These are phyloP conservation scores for Blastocystis sp. DNA, from an alignment of 352 stramenopile genomes.

Conservation along the genomic window DNA sequence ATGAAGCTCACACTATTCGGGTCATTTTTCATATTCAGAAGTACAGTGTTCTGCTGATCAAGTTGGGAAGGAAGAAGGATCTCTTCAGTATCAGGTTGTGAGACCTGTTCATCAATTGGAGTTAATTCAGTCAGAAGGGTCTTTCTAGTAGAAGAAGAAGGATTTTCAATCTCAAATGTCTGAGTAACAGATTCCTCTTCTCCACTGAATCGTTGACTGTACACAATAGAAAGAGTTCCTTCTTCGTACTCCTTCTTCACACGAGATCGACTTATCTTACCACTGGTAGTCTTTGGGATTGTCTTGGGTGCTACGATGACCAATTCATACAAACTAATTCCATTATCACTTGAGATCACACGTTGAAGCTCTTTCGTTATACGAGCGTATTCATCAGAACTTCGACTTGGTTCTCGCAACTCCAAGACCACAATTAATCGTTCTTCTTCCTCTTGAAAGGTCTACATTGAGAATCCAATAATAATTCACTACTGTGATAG, in stretches of 20 bases:
- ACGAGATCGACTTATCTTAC: conserved; percentile 84
- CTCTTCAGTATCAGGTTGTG: neutral
- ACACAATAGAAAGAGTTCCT: neutral
- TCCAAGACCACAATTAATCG: conserved; percentile 74
- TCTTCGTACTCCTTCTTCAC: neutral
- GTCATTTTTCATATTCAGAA: neutral
- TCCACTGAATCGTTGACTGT: neutral
- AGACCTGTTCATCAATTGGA: neutral
- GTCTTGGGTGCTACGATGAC: conserved; percentile 80
- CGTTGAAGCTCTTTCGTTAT: conserved; percentile 71
- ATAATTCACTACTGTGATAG: conserved; percentile 75
- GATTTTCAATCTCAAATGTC: conserved; percentile 1
- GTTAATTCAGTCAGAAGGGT: neutral
- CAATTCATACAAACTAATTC: conserved; percentile 78
- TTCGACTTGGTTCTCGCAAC: conserved; percentile 67
- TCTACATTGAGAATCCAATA: conserved; percentile 63
- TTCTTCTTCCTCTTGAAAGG: conserved; percentile 70
- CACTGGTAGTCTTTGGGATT: conserved; percentile 93
- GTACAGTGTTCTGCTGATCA: conserved; percentile 17
- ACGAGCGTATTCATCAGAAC: conserved; percentile 60
- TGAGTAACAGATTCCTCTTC: neutral
- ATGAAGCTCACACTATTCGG: conserved; percentile 52
- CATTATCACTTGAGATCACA: conserved; percentile 74
- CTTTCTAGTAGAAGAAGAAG: too few relatives aligned
- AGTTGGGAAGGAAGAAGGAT: conserved; percentile 20